A percentile compares a stretch with the other conserved stretches of the same genome.
Evolutionary conservation across 768 basidiomycete genomes (phyloP).

Genomic region (Wakefieldia striispora): DNA sequence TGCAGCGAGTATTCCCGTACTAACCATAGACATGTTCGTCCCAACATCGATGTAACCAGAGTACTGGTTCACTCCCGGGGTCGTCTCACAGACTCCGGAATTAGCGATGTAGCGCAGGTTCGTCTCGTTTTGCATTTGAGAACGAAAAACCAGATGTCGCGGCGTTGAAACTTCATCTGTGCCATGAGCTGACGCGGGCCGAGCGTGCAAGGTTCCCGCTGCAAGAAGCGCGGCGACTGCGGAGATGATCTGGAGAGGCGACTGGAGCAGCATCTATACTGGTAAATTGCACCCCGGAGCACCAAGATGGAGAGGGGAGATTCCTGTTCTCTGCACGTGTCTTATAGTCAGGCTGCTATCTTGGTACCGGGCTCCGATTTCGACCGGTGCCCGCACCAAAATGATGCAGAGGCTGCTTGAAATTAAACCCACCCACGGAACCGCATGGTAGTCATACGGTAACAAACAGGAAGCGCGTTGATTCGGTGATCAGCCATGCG

Average conservation of each 20-base stretch:
- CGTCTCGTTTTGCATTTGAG: slow-evolving; percentile 20
- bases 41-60: slow-evolving; percentile 64
- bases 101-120: slow-evolving; percentile 50
- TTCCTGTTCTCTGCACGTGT: too few species aligned
- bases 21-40: slow-evolving; percentile 56
- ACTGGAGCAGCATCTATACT: slow-evolving; percentile 14
- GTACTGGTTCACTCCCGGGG: slow-evolving; percentile 54
- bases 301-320: neutral
- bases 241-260: neutral
- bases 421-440: too few species aligned
- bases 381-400: too few species aligned
- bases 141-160: slow-evolving; percentile 9
- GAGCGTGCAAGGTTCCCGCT: neutral
- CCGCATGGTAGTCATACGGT: too few species aligned
- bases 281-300: neutral
- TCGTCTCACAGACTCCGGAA: slow-evolving; percentile 66
- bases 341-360: too few species aligned
- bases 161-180: neutral
- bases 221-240: neutral
- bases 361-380: too few species aligned
- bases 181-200: neutral
- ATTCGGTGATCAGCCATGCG: too few species aligned
- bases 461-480: too few species aligned
- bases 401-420: too few species aligned
- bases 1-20: slow-evolving; percentile 1